Evolutionary conservation across 2,329 filamentous ascomycete species (phyloP), one percentile per base, ranked within the genome.

Genomic region (Colletotrichum spaethianum): DNA sequence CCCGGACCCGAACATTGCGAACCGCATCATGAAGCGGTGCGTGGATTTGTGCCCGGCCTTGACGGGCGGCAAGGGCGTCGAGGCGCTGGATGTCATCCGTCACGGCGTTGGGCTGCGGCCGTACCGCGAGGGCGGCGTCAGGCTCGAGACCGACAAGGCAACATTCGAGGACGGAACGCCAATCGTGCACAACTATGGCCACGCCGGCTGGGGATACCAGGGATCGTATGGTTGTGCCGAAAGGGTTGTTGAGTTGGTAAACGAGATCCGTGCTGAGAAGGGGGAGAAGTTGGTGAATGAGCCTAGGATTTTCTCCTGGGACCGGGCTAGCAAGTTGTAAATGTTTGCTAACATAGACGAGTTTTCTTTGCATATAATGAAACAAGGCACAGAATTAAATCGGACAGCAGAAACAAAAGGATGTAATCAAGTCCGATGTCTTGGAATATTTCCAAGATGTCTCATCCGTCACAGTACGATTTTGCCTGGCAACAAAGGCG

Each of bases 91-190:
- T 79, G 86, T 98, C 26, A 87, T 98, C 62, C 87, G 94, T 23
- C 95, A 98, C 79, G 93, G 91, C 4, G 95, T 97, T 18, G 95
- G 95, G 0, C 78, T 98, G 76, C 87, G 95, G 70, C 95, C 95
- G 6, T 89, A 92, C 79, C 86, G 95, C 63, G 87, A 90, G 67
- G 92, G 88, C 1, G 95, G 95, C 0, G 90, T 94, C 26, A 88
- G 95, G 69, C 84, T 97, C 18, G 94, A 97, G 82, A 92, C 86
- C 78, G 93, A 95, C 79, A 85, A 83, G 74, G 88, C 94, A 55
- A 77, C 75, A 26, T 63, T 83, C 38, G 83, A 87, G 62, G 91
- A 89, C 8, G 86, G 89, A 3, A 88, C 81, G 3, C 86, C 88
- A 81, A 88, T 95, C n/a, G 92, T 96, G 65, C 94, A 96, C 80